Evolutionary conservation across 192 early-diverging fungal species (phyloP), one percentile per base, ranked within the genome.

Genomic region (Coemansia sp.): DNA sequence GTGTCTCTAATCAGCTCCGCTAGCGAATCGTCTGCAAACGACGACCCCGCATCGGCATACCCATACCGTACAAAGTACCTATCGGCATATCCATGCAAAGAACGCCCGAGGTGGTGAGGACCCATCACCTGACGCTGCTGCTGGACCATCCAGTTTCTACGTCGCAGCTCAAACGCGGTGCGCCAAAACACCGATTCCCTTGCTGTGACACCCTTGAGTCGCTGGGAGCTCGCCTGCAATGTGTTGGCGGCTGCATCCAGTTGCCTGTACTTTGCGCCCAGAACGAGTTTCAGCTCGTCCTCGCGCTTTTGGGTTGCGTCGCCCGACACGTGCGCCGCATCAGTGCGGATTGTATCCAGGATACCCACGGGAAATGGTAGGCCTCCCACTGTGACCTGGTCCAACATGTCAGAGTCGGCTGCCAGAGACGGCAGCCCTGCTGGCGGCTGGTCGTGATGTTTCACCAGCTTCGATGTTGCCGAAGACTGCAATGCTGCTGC

Each of bases 231-330:
- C 29, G 29, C 13, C 22, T 73, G 46, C 41, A 81, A 66, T 4
- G 70, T 72, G 10, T 69, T 69, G 11, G 78, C 78, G 1, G 78
- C 73, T 10, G 74, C 73, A 3, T 58, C 45, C 49, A 81, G 52
- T 46, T 75, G 78, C 40, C 57, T 66, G 46, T 81, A 70, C 64
- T 81, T 81, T 25, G 78, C 78, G 34, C 78, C 78, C 17, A 81
- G 70, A 6, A 81, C 78, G 43, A 81, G 74, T 7, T 61, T 66
- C 25, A 76, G 42, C 57, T 70, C 65, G 34, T 64, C 70, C 29
- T 66, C 65, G 17, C 60, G 69, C 54, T 33, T 49, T 41, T 42
- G 54, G 52, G 61, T 62, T 38, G 35, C 38, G 0, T 17, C 25
- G 19, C 49, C 49, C 22, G 8, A 15, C 23, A 15, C 0, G 13